Conservation (phyloP, 116 monocot genomes). For the Posidonia oceanica region DNA sequence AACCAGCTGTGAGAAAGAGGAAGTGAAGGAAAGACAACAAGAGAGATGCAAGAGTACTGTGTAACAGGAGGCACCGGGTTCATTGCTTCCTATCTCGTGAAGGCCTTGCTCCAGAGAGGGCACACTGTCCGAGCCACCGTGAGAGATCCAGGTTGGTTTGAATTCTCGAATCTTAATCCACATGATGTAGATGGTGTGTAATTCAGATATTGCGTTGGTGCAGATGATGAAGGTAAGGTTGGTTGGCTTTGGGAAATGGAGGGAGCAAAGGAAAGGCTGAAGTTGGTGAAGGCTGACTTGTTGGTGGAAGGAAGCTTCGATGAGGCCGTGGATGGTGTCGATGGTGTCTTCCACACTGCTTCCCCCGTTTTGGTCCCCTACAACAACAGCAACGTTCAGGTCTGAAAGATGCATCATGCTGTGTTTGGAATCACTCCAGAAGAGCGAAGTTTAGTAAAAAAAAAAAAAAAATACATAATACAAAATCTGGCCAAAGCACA, state of each 20-base stretch:
- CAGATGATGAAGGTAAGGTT: constrained; percentile 51
- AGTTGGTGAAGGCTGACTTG: constrained; percentile 64
- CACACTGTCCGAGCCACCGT: constrained; percentile 73
- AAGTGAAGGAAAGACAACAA: too few species aligned
- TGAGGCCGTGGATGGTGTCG: constrained; percentile 53
- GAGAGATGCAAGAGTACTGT: constrained; percentile 56
- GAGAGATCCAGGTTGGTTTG: constrained; percentile 51
- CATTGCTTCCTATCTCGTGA: constrained; percentile 60
- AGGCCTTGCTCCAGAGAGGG: constrained; percentile 39
- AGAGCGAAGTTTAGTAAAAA: too few species aligned
- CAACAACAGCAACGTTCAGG: constrained; percentile 20
- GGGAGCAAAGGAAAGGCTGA: constrained; percentile 69
- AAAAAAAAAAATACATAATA: too few species aligned
- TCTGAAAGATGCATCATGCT: background rate
- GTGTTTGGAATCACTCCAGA: background rate
- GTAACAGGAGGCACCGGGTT: constrained; percentile 88
- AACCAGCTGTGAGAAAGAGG: too few species aligned
- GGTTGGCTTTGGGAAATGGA: constrained; percentile 49
- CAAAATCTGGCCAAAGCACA: too few species aligned
- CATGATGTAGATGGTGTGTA: too few species aligned
- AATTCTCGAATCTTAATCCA: background rate
- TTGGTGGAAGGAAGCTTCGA: constrained; percentile 73
- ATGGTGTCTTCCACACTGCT: constrained; percentile 88
- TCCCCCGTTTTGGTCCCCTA: constrained; percentile 44
- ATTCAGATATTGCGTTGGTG: background rate